A percentile compares a stretch with the other conserved stretches of the same genome.
Evolutionary conservation across 345 rosid genomes (phyloP).

Genomic region (Fremontodendron californicum): DNA sequence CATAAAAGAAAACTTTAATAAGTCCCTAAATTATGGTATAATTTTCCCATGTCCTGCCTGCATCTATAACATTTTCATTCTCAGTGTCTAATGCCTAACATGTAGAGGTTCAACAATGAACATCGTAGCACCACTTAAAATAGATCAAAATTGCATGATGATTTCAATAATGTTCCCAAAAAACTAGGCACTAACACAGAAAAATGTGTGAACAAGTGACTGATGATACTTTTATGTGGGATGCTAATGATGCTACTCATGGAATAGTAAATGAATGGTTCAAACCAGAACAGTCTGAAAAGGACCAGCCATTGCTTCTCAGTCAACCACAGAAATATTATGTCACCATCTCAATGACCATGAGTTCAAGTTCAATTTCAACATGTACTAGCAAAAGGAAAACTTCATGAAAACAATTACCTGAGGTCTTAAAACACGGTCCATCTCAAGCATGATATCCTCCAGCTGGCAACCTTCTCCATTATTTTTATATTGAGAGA

Average conservation of each 20-base stretch:
- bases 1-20: neutral
- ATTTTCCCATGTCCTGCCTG: neutral
- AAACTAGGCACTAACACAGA: neutral
- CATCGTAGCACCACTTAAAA: neutral
- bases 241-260: neutral
- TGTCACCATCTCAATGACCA: neutral
- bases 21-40: neutral
- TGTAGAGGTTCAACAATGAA: neutral
- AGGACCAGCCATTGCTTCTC: neutral
- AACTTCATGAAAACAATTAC: constrained; percentile 30
- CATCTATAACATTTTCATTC: neutral
- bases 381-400: neutral
- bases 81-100: neutral
- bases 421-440: constrained; percentile 78
- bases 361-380: neutral
- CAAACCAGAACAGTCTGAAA: neutral
- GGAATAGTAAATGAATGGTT: neutral
- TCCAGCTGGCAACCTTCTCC: constrained; percentile 70
- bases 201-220: neutral
- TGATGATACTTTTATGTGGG: neutral
- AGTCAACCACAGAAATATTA: neutral
- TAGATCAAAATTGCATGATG: neutral
- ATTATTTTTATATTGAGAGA: constrained; percentile 48
- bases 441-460: constrained; percentile 92
- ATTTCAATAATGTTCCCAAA: neutral